A percentile compares a stretch with the other conserved stretches of the same genome.
Evolutionary conservation across 306 rosid genomes (phyloP).

Genomic region (Heteromeles arbutifolia): DNA sequence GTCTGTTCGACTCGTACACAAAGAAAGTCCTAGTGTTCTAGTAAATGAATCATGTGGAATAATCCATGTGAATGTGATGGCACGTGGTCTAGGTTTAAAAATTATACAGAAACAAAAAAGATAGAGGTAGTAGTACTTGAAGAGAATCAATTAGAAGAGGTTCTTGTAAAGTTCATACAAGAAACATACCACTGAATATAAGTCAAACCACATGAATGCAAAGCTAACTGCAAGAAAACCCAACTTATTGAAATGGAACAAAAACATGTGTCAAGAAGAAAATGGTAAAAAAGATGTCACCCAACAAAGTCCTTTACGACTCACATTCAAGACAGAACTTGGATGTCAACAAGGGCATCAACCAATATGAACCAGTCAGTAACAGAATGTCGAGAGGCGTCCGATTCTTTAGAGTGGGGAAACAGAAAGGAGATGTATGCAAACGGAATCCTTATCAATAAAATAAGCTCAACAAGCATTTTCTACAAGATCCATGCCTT

Average conservation of each 20-base stretch:
- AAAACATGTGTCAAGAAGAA: not conserved
- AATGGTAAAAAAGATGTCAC: not conserved
- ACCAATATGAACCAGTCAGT: not conserved
- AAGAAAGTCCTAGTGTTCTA: not conserved
- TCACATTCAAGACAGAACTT: not conserved
- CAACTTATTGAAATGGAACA: not conserved
- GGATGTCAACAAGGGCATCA: not conserved
- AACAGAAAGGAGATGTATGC: not conserved
- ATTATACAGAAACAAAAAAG: not conserved
- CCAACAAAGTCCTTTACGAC: not conserved
- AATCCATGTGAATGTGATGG: not conserved
- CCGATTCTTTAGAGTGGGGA: not conserved
- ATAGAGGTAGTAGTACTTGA: not conserved
- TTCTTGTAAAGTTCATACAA: not conserved
- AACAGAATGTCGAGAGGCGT: not conserved
- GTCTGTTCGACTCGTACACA: not conserved
- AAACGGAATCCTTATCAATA: not conserved
- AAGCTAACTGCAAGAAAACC: not conserved
- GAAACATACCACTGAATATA: not conserved
- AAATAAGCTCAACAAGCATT: not conserved
- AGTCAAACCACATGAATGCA: not conserved
- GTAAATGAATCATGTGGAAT: not conserved
- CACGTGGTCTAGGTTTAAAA: not conserved
- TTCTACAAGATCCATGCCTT: not conserved
- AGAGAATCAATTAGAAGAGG: not conserved